Conservation (phyloP, 148 eudicot genomes). For the Agrostemma githago region DNA sequence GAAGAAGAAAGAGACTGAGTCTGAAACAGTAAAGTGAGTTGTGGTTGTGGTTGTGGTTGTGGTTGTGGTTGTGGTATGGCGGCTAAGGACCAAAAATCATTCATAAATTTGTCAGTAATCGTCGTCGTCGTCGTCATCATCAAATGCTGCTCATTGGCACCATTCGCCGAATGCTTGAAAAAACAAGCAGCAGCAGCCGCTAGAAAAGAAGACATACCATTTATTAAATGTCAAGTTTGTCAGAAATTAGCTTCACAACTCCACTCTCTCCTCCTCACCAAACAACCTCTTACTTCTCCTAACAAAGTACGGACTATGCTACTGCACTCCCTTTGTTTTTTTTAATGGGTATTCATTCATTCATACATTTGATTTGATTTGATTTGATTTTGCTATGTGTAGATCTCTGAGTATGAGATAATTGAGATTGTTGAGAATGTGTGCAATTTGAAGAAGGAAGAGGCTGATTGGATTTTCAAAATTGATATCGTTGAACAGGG, state of each 20-base stretch:
- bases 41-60: too few species aligned
- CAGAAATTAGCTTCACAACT: slow-evolving; percentile 57
- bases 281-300: slow-evolving; percentile 71
- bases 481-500: slow-evolving; percentile 88
- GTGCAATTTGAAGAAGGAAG: slow-evolving; percentile 92
- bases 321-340: too few species aligned
- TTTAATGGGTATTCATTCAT: slow-evolving; percentile 14
- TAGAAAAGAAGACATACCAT: slow-evolving; percentile 84
- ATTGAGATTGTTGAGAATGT: slow-evolving; percentile 88
- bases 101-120: slow-evolving; percentile 17
- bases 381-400: slow-evolving; percentile 18
- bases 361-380: not conserved
- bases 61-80: slow-evolving; percentile 12
- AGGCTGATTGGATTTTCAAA: slow-evolving; percentile 93
- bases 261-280: slow-evolving; percentile 43
- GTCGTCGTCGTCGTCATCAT: not conserved
- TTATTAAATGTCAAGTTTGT: slow-evolving; percentile 86
- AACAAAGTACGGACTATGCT: slow-evolving; percentile 47
- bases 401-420: slow-evolving; percentile 83
- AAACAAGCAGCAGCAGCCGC: slow-evolving; percentile 64
- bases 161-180: slow-evolving; percentile 41
- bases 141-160: slow-evolving; percentile 21
- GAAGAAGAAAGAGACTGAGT: not conserved
- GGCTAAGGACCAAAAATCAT: slow-evolving; percentile 23
- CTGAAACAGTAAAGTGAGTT: not conserved